Base-by-base conservation (phyloP, 2,329 filamentous ascomycete species). In the Colletotrichum sansevieriae region DNA sequence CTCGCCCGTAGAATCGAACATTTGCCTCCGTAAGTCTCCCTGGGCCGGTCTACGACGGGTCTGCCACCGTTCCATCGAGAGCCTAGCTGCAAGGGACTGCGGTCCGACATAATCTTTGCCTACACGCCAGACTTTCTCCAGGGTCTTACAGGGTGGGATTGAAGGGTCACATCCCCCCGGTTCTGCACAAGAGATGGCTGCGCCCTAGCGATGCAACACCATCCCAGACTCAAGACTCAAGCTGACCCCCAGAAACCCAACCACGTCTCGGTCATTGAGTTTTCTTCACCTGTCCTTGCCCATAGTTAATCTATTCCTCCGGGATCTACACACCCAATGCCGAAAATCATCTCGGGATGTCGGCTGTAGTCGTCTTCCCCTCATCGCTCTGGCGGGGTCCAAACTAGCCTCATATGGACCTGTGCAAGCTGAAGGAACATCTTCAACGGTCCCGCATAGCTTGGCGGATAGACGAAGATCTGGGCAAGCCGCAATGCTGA, bases 31-130 rank as follows among this genome's bases (percentile, higher is more conserved):
- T 29, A 7, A 18, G 43, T 35, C 46, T 37, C 29, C 35, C 65
- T 43, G 20, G 33, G 10, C 49, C 64, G 11, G 20, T 20, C 18
- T 25, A 35, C 12, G 47, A 20, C 29, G 37, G 20, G 20, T 8
- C 51, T 29, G 8, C 43, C 33, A 41, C 56, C 8, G 56, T 63
- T 44, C 39, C 65, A 61, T 56, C 54, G 57, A 44, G 22, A 65
- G 73, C 71, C 71, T 75, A 75, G 74, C 75, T 72, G 73, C 73
- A 76, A 78, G 77, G 78, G 74, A 76, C 74, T 76, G 71, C 78
- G 78, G 77, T 78, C 78, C 78, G 78, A 78, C 70, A 71, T 71
- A 63, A 71, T 68, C 71, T 73, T 73, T 74, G 72, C 64, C 71
- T 67, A 61, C 70, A 54, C 57, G 52, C 67, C 56, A 20, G 20